These are phyloP conservation scores for Scedosporium dehoogii DNA, from an alignment of 2,329 filamentous ascomycete species.

Conservation along the genomic window DNA sequence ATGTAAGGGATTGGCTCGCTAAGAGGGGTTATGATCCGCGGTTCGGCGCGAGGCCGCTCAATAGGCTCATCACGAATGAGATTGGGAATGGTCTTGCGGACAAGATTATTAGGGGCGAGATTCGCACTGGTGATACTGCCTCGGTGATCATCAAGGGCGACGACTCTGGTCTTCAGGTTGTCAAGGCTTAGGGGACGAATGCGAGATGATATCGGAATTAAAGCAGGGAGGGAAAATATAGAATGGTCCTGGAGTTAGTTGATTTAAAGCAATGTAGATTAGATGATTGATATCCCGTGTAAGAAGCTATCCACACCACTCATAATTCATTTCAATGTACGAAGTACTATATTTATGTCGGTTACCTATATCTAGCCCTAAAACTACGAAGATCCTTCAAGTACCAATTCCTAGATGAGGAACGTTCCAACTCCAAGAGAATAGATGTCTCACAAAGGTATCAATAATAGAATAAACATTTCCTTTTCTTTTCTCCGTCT, in stretches of 20 bases:
- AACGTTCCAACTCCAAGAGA: too few species aligned
- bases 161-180: slow-evolving; percentile 45
- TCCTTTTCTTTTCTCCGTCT: too few species aligned
- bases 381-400: too few species aligned
- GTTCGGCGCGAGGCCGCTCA: slow-evolving; percentile 84
- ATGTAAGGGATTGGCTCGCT: slow-evolving; percentile 78
- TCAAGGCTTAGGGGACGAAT: slow-evolving; percentile 6
- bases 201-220: too few species aligned
- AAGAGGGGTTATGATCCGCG: slow-evolving; percentile 84
- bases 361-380: too few species aligned
- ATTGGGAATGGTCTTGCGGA: slow-evolving; percentile 85
- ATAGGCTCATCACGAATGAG: slow-evolving; percentile 81
- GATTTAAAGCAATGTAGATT: neutral
- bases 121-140: slow-evolving; percentile 67
- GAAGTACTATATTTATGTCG: too few species aligned
- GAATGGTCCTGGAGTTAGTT: neutral
- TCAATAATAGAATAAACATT: too few species aligned
- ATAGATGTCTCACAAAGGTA: too few species aligned
- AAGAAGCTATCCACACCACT: neutral
- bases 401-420: too few species aligned
- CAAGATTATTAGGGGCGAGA: slow-evolving; percentile 77
- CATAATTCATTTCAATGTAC: too few species aligned
- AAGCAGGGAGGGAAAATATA: too few species aligned
- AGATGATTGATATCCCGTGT: neutral
- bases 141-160: slow-evolving; percentile 58